Evolutionary conservation across 352 stramenopile genomes (phyloP).

Genomic region (Pythium rhizo-oryzae): DNA sequence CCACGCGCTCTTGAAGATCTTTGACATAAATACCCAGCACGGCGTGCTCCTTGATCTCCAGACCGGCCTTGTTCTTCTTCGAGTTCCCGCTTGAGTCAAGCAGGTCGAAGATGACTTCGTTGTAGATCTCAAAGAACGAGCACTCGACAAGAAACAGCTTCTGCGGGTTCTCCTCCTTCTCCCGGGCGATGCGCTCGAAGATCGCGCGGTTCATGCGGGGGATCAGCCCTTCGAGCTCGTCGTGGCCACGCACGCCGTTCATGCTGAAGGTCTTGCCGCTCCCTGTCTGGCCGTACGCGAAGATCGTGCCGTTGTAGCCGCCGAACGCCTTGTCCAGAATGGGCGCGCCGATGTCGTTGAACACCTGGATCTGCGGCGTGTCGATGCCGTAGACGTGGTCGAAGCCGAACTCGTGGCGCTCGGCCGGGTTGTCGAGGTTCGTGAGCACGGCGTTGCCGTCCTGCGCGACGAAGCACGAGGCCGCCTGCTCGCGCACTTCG

Average conservation of each 20-base stretch:
- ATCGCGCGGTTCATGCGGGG: conserved; percentile 91
- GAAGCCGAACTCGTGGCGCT: conserved; percentile 88
- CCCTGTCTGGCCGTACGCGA: conserved; percentile 88
- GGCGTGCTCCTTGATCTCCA: conserved; percentile 94
- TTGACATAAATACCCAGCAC: conserved; percentile 95
- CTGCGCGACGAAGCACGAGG: conserved; percentile 71
- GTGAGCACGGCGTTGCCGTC: conserved; percentile 80
- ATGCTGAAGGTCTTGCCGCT: conserved; percentile 91
- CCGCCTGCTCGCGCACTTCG: conserved; percentile 76
- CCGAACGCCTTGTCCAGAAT: conserved; percentile 84
- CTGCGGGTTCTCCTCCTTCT: conserved; percentile 63
- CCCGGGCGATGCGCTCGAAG: conserved; percentile 81
- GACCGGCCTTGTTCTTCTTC: conserved; percentile 87
- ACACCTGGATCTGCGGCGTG: conserved; percentile 72
- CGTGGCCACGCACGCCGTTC: conserved; percentile 70
- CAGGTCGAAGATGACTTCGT: conserved; percentile 96
- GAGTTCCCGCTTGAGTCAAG: conserved; percentile 85
- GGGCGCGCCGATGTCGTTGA: conserved; percentile 75
- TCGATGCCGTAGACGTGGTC: conserved; percentile 89
- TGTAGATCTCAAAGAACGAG: conserved; percentile 97
- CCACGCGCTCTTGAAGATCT: conserved; percentile 88
- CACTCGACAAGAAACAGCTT: conserved; percentile 91
- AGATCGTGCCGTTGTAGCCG: conserved; percentile 91
- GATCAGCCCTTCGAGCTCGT: conserved; percentile 86
- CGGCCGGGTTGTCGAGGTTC: conserved; percentile 79